A percentile compares a stretch with the other conserved stretches of the same genome.
Evolutionary conservation across 768 basidiomycete species (phyloP).

Genomic region (Polyporus arcularius): DNA sequence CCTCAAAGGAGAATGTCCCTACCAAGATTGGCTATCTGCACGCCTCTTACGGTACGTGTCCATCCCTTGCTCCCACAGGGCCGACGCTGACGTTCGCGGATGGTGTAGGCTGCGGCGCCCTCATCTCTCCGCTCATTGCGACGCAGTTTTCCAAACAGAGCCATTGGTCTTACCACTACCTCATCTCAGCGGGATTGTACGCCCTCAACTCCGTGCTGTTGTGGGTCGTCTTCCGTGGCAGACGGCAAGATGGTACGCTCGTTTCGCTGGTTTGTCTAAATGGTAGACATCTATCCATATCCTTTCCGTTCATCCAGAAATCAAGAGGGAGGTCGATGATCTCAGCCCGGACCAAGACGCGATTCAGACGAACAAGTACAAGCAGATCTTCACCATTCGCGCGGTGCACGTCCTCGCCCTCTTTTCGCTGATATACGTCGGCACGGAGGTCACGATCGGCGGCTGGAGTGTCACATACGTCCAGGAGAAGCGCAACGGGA

Average conservation of each 20-base stretch:
- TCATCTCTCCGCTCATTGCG: slow-evolving; percentile 70
- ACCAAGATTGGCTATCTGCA: slow-evolving; percentile 70
- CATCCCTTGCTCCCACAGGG: too few relatives aligned
- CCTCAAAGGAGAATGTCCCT: slow-evolving; percentile 52
- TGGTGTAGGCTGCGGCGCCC: slow-evolving; percentile 59
- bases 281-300: neutral
- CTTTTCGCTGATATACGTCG: slow-evolving; percentile 45
- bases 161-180: slow-evolving; percentile 80
- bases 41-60: slow-evolving; percentile 56
- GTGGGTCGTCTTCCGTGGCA: slow-evolving; percentile 61
- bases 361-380: slow-evolving; percentile 28
- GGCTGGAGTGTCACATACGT: slow-evolving; percentile 51
- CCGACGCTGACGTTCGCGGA: neutral
- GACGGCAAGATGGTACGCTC: slow-evolving; percentile 66
- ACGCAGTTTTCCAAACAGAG: slow-evolving; percentile 74
- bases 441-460: slow-evolving; percentile 45
- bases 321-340: slow-evolving; percentile 29
- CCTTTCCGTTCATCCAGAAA: slow-evolving; percentile 17
- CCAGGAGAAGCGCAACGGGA: slow-evolving; percentile 39
- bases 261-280: neutral
- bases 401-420: slow-evolving; percentile 41
- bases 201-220: slow-evolving; percentile 55
- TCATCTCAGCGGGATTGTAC: slow-evolving; percentile 67
- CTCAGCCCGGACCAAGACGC: slow-evolving; percentile 19
- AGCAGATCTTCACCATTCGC: slow-evolving; percentile 36